Percentiles rank a stretch among this genome's conserved stretches.
phyloP scores from a whole-genome alignment of 768 basidiomycete genomes.

The Lactarius hengduanensis region DNA sequence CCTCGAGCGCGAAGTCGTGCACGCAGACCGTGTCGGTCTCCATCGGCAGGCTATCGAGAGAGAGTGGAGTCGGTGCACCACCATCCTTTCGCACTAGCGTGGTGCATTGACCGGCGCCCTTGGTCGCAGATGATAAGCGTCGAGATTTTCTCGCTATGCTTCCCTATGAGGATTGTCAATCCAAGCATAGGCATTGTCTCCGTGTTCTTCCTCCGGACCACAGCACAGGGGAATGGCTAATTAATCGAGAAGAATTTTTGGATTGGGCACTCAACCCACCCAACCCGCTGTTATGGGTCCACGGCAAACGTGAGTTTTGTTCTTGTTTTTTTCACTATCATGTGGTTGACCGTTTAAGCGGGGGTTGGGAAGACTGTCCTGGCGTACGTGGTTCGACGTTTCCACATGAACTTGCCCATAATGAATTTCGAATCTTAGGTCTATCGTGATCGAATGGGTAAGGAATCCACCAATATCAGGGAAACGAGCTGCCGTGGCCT shows the following conservation, averaged over 20 bases:
- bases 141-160: constrained; percentile 7
- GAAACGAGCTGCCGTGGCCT: constrained; percentile 4
- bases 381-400: constrained; percentile 1
- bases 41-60: not conserved
- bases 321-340: not conserved
- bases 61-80: not conserved
- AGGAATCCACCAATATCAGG: not conserved
- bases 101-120: not conserved
- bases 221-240: constrained; percentile 9
- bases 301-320: constrained; percentile 11
- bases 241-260: constrained; percentile 6
- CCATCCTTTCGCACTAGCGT: not conserved
- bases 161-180: constrained; percentile 14
- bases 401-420: not conserved
- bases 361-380: constrained; percentile 18
- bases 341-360: not conserved
- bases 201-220: not conserved
- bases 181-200: constrained; percentile 14
- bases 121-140: not conserved
- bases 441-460: constrained; percentile 8
- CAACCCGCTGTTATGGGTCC: constrained; percentile 6
- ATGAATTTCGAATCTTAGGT: not conserved
- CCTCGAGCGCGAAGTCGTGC: constrained; percentile 3
- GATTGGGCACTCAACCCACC: constrained; percentile 6
- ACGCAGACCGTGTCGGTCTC: constrained; percentile 1